Evolutionary conservation across 495 filamentous ascomycete genomes (phyloP).

Genomic region (Hyaloscypha bicolor): DNA sequence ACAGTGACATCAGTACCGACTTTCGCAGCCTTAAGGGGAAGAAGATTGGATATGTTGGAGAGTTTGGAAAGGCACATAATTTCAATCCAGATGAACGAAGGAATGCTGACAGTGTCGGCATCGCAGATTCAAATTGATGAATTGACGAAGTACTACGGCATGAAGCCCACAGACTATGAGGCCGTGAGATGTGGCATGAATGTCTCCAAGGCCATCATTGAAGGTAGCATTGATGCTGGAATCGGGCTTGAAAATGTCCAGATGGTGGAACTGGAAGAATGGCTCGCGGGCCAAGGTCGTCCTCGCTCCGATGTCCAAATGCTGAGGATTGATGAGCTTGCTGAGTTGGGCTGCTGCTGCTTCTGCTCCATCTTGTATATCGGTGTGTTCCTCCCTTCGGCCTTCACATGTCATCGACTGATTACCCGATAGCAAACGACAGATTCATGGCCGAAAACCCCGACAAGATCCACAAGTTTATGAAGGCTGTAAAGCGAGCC

Average conservation of each 20-base stretch:
- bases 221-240: slow-evolving; percentile 66
- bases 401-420: not conserved
- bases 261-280: slow-evolving; percentile 74
- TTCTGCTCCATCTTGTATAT: slow-evolving; percentile 78
- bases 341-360: slow-evolving; percentile 73
- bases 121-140: slow-evolving; percentile 70
- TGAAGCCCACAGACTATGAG: slow-evolving; percentile 69
- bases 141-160: slow-evolving; percentile 71
- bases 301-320: slow-evolving; percentile 67
- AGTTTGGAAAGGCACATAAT: slow-evolving; percentile 61
- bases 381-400: slow-evolving; percentile 30
- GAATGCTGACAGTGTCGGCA: too few relatives aligned
- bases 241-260: slow-evolving; percentile 75
- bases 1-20: slow-evolving; percentile 66
- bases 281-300: slow-evolving; percentile 61
- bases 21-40: slow-evolving; percentile 57
- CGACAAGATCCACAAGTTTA: slow-evolving; percentile 58
- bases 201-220: slow-evolving; percentile 65
- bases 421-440: slow-evolving; percentile 51
- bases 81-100: not conserved
- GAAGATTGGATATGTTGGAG: slow-evolving; percentile 71
- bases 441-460: slow-evolving; percentile 61
- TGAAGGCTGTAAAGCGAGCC: slow-evolving; percentile 65
- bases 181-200: slow-evolving; percentile 68
- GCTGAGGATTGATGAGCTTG: slow-evolving; percentile 73